Evolutionary conservation across 805 yeast genomes (phyloP), one percentile per base, ranked within the genome.

Genomic region (Candida endomychidarum): DNA sequence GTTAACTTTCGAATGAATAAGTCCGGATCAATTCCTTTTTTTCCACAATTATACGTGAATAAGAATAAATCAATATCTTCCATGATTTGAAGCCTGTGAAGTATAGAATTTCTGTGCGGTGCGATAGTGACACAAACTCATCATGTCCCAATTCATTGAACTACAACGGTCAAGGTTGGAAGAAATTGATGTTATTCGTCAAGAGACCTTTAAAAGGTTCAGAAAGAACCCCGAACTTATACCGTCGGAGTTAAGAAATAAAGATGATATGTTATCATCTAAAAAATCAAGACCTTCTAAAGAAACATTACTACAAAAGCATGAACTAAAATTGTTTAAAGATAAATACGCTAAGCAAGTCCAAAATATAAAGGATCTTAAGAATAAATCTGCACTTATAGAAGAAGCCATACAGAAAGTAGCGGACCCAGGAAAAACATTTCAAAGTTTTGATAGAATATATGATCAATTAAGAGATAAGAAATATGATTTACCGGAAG

Each of bases 171-270:
- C 54, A 11, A 43, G 57, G 14, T 49, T 78, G 6, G 88, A 82
- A 51, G 93, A 85, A 54, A 58, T 86, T 14, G 95, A 90, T 46
- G 61, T 77, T 2, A 72, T 91, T 3, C 95, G 90, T 51, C 52
- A 61, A 20, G 87, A 87, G 0, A 70, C 88, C 0, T 60, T 83
- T 0, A 74, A 72, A 34, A 65, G 97, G 38, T 61, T 88, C 3
- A 65, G 69, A 37, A 53, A 80, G 41, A 83, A 85, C 51, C 89
- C 91, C 0, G 67, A 63, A 12, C 43, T 86, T 2, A 69, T 75
- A 27, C 72, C 55, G 1, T 45, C 37, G 4, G 42, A 54, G 9
- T 49, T 41, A 30, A 42, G 35, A 26, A 47, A 19, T 15, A 41
- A 43, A 22, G 34, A 46, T 32, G 53, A 48, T 23, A 35, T 43